A percentile compares a stretch with the other conserved stretches of the same genome.
These are phyloP conservation scores for Lineolata rhizophorae DNA, from an alignment of 495 filamentous ascomycete species.

Conservation along the genomic window DNA sequence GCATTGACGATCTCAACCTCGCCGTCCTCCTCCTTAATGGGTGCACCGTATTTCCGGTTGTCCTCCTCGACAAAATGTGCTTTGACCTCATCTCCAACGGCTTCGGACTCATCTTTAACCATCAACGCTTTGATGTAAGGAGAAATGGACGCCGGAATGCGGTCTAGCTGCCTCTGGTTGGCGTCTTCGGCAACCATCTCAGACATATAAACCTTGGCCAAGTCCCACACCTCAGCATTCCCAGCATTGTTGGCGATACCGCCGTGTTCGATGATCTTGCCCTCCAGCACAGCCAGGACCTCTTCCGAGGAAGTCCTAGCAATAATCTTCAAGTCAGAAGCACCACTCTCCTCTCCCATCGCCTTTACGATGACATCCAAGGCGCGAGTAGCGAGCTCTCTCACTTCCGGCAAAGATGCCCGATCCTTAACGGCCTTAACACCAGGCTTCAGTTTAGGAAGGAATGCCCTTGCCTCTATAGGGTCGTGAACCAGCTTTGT, in stretches of 20 bases:
- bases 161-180: constrained; percentile 57
- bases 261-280: constrained; percentile 46
- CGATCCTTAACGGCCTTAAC: constrained; percentile 70
- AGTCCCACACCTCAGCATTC: constrained; percentile 33
- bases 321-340: constrained; percentile 27
- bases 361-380: constrained; percentile 71
- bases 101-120: constrained; percentile 28
- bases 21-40: constrained; percentile 64
- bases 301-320: constrained; percentile 57
- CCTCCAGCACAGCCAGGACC: constrained; percentile 50
- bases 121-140: constrained; percentile 62
- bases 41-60: constrained; percentile 64
- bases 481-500: constrained; percentile 98
- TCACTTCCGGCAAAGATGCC: constrained; percentile 84
- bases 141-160: constrained; percentile 39
- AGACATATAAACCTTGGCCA: constrained; percentile 52
- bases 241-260: constrained; percentile 35
- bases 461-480: constrained; percentile 82
- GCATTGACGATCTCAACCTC: constrained; percentile 93
- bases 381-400: constrained; percentile 68
- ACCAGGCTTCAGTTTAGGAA: constrained; percentile 89
- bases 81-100: constrained; percentile 41
- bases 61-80: constrained; percentile 67
- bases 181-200: constrained; percentile 78
- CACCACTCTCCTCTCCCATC: too few species aligned